A percentile compares a stretch with the other conserved stretches of the same genome.
phyloP scores from a whole-genome alignment of 345 rosid genomes.

The Corchorus capsularis region DNA sequence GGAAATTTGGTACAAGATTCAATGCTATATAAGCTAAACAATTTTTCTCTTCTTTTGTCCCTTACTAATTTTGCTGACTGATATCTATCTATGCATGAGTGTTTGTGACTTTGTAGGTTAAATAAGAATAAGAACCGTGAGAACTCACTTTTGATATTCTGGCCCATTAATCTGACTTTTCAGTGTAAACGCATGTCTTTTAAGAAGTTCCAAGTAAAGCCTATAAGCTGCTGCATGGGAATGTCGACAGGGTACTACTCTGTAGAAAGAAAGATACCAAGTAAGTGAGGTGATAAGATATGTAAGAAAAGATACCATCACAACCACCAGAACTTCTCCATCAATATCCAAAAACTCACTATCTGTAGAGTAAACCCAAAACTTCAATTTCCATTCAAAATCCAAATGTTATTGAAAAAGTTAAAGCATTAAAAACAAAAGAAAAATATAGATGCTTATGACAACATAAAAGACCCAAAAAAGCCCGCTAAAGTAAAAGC shows the following conservation, averaged over 20 bases:
- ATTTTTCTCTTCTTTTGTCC: no score
- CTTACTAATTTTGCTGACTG: background rate
- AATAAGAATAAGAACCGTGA: background rate
- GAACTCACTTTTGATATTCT: conserved; percentile 63
- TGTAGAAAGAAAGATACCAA: conserved; percentile 31
- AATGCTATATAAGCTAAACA: background rate
- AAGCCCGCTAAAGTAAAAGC: conserved; percentile 4
- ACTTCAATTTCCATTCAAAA: no score
- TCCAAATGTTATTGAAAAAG: no score
- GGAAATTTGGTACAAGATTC: background rate
- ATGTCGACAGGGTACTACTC: conserved; percentile 66
- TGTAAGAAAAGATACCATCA: no score
- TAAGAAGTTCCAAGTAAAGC: conserved; percentile 82
- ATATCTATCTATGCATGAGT: background rate
- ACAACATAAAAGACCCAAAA: background rate
- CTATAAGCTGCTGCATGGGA: conserved; percentile 73
- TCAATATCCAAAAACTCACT: no score
- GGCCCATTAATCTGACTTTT: conserved; percentile 53
- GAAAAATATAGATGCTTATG: no score
- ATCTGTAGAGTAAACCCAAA: no score
- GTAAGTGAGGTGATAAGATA: background rate
- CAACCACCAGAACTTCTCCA: no score
- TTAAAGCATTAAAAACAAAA: no score
- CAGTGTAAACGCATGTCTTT: conserved; percentile 60
- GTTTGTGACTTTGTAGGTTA: no score